Base-by-base conservation (phyloP, 2,329 filamentous ascomycete genomes). In the Rutstroemia sp. region DNA sequence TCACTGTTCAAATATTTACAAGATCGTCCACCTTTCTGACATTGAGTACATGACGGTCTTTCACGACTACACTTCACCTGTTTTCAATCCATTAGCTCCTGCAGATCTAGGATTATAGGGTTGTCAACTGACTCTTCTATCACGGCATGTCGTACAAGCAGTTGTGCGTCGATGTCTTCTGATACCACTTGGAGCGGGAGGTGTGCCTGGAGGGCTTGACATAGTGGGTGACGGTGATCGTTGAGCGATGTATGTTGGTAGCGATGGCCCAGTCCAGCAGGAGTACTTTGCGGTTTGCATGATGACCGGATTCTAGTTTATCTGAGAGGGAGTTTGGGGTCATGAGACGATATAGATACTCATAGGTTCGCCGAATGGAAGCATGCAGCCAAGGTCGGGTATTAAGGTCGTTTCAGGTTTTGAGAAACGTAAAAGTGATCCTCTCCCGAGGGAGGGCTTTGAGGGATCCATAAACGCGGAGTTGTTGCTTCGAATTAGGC, bases 1-100 rank as follows among this genome's bases (percentile, higher is more conserved):
- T 52, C 50, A 19, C 50, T 52, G 50, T 52, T 45, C 17, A 52
- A 34, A 30, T 54, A 54, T 54, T 19, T 47, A 19, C 51, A 54
- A 12, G 30, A 27, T 25, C 51, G 51, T 5, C 44, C 44, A 3
- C 44, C 34, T 23, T 54, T 54, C 10, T 25, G 17, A 38, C 51
- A 54, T 6, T 48, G 51, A 4, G 17, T 27, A 16, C 51, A 54
- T 14, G 10, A 30, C 17, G 51, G 51, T 25, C 44, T 47, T n/a
- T 54, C 40, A 25, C 44, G 51, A 14, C 44, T 48, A 25, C 51
- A 54, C 19, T 54, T 46, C n/a, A 54, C 42, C 51, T 54, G 38
- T 44, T 19, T 42, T n/a, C 12, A 44, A 14, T 10, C 10, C 14
- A n/a, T 44, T 44, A 44, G 40, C 40, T 12, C 25, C 25, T 9